phyloP scores from a whole-genome alignment of 108 stramenopile species.

The Cyclotella atomus region DNA sequence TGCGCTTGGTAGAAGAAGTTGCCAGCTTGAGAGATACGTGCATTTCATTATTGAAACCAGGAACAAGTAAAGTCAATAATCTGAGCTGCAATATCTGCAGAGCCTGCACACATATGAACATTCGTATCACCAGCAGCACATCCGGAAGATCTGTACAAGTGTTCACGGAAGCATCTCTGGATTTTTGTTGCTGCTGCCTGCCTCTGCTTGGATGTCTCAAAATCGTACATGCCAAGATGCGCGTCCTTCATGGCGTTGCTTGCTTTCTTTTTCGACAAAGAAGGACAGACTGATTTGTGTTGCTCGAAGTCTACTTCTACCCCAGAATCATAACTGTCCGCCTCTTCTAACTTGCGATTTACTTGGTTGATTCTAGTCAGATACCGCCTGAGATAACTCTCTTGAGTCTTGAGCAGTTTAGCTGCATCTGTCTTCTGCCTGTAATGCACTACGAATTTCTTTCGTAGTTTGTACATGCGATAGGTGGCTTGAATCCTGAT shows the following conservation, averaged over 20 bases:
- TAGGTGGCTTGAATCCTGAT: slow-evolving; percentile 2
- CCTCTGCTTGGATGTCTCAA: no score
- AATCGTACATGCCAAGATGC: no score
- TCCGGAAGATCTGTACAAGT: no score
- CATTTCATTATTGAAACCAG: no score
- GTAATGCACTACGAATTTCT: not conserved
- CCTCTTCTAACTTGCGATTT: not conserved
- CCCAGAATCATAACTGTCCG: not conserved
- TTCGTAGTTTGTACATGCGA: not conserved
- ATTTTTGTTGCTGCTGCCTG: no score
- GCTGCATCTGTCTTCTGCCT: not conserved
- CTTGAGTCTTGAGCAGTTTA: not conserved
- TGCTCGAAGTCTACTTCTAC: not conserved
- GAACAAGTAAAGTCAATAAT: not conserved
- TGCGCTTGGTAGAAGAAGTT: no score
- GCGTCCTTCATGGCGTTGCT: not conserved
- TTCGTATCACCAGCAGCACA: no score
- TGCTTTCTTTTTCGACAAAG: not conserved
- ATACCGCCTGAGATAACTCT: not conserved
- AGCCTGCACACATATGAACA: not conserved
- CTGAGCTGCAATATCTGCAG: not conserved
- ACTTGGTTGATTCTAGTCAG: not conserved
- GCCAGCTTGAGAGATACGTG: no score
- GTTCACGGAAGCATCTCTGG: no score
- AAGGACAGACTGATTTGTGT: not conserved